phyloP scores from a whole-genome alignment of 768 basidiomycete species.

The Gelatoporia subvermispora region DNA sequence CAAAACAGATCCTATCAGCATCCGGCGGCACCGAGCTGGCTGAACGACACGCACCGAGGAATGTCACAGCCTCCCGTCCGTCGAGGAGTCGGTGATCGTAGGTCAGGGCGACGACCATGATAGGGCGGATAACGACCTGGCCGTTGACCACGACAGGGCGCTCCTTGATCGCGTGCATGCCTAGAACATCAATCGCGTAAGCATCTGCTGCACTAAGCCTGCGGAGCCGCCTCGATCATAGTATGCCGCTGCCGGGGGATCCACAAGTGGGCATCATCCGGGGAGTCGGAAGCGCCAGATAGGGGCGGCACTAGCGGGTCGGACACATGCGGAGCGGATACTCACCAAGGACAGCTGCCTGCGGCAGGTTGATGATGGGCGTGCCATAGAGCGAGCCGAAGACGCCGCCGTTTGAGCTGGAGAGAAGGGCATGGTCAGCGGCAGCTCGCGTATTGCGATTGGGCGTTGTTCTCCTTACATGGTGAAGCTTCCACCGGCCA shows the following conservation, averaged over 20 bases:
- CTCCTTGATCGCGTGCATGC: constrained; percentile 96
- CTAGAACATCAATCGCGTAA: constrained; percentile 26
- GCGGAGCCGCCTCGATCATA: not conserved
- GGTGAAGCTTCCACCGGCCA: constrained; percentile 98
- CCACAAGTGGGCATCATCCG: not conserved
- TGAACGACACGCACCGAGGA: constrained; percentile 70
- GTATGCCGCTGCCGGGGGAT: constrained; percentile 3
- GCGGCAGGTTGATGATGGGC: constrained; percentile 98
- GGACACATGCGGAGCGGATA: constrained; percentile 10
- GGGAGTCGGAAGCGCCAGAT: not conserved
- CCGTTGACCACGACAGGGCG: constrained; percentile 87
- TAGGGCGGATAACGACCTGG: constrained; percentile 93
- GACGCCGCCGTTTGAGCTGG: constrained; percentile 95
- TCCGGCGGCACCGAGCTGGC: no score
- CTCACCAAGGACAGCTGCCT: constrained; percentile 85
- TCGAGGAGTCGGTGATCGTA: constrained; percentile 96
- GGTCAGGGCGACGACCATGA: constrained; percentile 92
- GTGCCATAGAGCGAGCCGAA: constrained; percentile 97
- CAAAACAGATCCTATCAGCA: no score
- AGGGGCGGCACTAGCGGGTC: not conserved
- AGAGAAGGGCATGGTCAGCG: constrained; percentile 3
- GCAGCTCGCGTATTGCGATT: not conserved
- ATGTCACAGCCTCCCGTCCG: constrained; percentile 93
- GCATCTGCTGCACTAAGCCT: not conserved
- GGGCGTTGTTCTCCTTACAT: constrained; percentile 58